Percentiles rank a stretch among this genome's conserved stretches.
Conservation (phyloP, 805 yeast genomes). For the Cyberlindnera mississippiensis region DNA sequence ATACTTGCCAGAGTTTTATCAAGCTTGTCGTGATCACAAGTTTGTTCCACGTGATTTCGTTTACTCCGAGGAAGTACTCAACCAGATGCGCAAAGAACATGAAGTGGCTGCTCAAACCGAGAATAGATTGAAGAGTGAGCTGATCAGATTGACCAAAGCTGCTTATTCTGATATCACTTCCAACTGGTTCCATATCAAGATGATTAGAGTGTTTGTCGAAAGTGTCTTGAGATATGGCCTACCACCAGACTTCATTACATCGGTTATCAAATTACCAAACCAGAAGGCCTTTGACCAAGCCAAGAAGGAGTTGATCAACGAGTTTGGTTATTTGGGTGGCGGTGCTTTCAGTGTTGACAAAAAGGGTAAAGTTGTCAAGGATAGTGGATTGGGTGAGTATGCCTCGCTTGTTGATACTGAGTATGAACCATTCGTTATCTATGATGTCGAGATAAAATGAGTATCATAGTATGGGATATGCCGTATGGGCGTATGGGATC, state of each 20-base stretch:
- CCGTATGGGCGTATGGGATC: too few relatives aligned
- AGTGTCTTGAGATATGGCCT: conserved; percentile 92
- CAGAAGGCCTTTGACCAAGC: conserved; percentile 46
- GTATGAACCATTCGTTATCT: conserved; percentile 93
- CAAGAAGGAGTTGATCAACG: conserved; percentile 62
- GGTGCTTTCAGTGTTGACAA: conserved; percentile 72
- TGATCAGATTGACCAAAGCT: conserved; percentile 76
- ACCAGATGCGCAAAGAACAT: conserved; percentile 72
- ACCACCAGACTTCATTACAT: conserved; percentile 82
- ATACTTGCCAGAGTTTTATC: conserved; percentile 62
- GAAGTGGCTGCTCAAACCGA: conserved; percentile 73
- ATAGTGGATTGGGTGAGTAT: conserved; percentile 71
- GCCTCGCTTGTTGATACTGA: conserved; percentile 92
- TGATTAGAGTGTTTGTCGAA: conserved; percentile 86
- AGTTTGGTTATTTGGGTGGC: conserved; percentile 90
- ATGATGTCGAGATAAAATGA: conserved; percentile 45
- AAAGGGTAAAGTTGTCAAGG: conserved; percentile 61
- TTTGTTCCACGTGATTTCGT: conserved; percentile 92
- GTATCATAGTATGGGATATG: background rate
- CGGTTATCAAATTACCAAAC: conserved; percentile 43
- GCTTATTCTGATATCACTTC: conserved; percentile 86
- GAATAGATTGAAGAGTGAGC: conserved; percentile 66
- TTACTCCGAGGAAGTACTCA: conserved; percentile 73
- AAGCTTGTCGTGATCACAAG: conserved; percentile 74
- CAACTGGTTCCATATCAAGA: conserved; percentile 88